Conservation (phyloP, 768 basidiomycete species). For the Candolleomyces efflorescens region DNA sequence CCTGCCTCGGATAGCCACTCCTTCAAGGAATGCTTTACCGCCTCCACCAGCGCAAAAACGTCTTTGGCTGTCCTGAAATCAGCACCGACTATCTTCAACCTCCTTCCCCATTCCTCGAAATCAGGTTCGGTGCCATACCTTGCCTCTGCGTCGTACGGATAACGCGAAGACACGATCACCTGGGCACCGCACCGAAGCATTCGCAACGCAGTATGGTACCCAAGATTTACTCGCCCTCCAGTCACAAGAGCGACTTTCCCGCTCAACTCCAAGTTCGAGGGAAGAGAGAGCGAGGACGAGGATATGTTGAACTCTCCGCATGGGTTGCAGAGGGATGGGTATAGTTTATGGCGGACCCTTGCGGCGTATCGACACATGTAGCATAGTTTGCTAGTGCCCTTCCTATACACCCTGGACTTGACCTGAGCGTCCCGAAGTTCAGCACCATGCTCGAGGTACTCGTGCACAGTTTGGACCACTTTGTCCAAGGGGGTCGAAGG, state of each 20-base stretch:
- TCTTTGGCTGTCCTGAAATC: slow-evolving; percentile 31
- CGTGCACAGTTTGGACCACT: slow-evolving; percentile 16
- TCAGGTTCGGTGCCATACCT: slow-evolving; percentile 26
- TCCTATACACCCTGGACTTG: background rate
- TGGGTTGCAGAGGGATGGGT: slow-evolving; percentile 21
- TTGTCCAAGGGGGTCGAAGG: slow-evolving; percentile 13
- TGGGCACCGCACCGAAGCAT: slow-evolving; percentile 27
- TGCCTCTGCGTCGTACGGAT: slow-evolving; percentile 27
- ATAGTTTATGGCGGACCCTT: slow-evolving; percentile 17
- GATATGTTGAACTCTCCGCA: slow-evolving; percentile 27
- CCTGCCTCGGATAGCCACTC: slow-evolving; percentile 3
- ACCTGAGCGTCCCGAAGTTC: background rate
- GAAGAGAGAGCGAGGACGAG: slow-evolving; percentile 22
- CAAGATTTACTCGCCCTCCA: slow-evolving; percentile 31
- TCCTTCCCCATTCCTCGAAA: slow-evolving; percentile 19
- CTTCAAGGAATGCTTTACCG: slow-evolving; percentile 18
- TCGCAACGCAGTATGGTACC: slow-evolving; percentile 26
- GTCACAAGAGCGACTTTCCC: slow-evolving; percentile 28
- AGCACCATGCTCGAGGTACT: slow-evolving; percentile 8
- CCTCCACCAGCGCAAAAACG: slow-evolving; percentile 25
- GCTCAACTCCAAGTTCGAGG: slow-evolving; percentile 19
- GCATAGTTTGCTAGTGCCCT: slow-evolving; percentile 8
- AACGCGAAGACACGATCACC: slow-evolving; percentile 27
- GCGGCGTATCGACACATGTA: slow-evolving; percentile 24
- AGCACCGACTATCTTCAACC: slow-evolving; percentile 26